phyloP scores from a whole-genome alignment of 2,329 filamentous ascomycete genomes.

The Didymella pinodella region DNA sequence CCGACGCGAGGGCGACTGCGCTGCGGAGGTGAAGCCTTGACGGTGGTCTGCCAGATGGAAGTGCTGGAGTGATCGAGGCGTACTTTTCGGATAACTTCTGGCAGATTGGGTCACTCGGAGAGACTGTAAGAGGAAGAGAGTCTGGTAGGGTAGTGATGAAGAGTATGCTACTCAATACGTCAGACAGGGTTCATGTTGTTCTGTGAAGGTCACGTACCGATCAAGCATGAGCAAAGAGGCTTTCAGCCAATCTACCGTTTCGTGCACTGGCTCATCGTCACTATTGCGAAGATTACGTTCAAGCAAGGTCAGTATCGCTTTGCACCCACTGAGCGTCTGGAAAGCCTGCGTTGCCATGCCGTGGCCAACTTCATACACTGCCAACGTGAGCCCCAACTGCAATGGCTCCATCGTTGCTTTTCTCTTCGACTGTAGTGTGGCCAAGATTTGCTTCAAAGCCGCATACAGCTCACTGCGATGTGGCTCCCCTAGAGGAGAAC shows the following conservation, averaged over 20 bases:
- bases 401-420: background rate
- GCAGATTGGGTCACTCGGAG: background rate
- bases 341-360: background rate
- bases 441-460: background rate
- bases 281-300: background rate
- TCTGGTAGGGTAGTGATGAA: background rate
- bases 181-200: background rate
- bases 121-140: background rate
- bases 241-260: background rate
- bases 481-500: background rate
- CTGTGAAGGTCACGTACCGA: background rate
- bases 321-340: background rate
- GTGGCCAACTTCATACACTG: background rate
- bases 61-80: background rate
- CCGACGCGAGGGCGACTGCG: background rate
- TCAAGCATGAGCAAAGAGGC: constrained; percentile 1
- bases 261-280: background rate
- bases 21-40: background rate
- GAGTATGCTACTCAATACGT: background rate
- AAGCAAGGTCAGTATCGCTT: background rate
- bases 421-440: background rate
- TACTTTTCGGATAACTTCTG: background rate
- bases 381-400: background rate
- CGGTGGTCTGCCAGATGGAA: background rate
- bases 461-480: background rate